phyloP scores from a whole-genome alignment of 2,329 filamentous ascomycete species.

The Karstenula rhodostoma region DNA sequence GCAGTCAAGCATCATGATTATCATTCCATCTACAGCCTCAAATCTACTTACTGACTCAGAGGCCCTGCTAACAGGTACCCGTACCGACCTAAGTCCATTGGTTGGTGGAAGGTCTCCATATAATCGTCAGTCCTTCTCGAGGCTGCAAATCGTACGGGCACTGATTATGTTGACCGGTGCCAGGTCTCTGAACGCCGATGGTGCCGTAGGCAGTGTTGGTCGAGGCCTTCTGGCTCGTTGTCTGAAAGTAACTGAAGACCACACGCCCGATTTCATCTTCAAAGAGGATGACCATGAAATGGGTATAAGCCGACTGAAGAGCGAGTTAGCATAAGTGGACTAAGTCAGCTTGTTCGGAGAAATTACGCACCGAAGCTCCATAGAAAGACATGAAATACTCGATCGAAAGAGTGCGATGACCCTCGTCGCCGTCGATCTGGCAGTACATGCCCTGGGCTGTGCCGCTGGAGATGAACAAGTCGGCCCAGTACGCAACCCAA shows the following conservation, averaged over 20 bases:
- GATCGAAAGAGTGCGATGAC: background rate
- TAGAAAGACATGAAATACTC: slow-evolving; percentile 5
- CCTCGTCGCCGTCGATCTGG: slow-evolving; percentile 1
- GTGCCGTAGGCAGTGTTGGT: background rate
- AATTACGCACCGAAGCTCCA: background rate
- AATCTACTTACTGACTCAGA: background rate
- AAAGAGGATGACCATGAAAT: slow-evolving; percentile 1
- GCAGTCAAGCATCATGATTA: background rate
- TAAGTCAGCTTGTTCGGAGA: background rate
- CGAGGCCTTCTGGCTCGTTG: background rate
- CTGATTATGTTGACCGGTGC: background rate
- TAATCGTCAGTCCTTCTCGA: background rate
- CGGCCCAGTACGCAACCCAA: slow-evolving; percentile 1
- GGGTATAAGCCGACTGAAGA: background rate
- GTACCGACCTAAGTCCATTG: background rate
- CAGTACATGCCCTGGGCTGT: background rate
- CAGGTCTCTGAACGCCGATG: slow-evolving; percentile 3
- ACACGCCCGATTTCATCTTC: slow-evolving; percentile 4
- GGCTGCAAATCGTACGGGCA: background rate
- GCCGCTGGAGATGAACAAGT: background rate
- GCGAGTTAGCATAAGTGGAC: background rate
- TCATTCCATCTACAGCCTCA: background rate
- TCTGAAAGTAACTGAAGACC: slow-evolving; percentile 3
- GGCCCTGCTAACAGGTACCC: background rate
- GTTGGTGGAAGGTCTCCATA: slow-evolving; percentile 5